These are phyloP conservation scores for Acorus gramineus DNA, from an alignment of 106 monocot genomes.

Conservation along the genomic window DNA sequence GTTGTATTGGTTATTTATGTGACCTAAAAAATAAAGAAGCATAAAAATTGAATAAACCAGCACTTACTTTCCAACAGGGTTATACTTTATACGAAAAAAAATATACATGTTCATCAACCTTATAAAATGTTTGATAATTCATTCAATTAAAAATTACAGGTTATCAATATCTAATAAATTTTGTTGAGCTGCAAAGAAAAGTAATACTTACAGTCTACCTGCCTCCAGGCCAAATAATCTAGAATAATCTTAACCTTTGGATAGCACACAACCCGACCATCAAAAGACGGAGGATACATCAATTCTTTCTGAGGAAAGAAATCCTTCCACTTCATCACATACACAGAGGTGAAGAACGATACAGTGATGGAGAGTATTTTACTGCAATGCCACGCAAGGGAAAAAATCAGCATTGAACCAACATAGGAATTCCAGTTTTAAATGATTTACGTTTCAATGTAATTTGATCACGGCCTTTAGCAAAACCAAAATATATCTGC, in stretches of 20 bases:
- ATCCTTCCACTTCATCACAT: constrained; percentile 84
- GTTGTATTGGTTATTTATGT: constrained; percentile 94
- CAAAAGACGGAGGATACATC: constrained; percentile 62
- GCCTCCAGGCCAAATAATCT: constrained; percentile 92
- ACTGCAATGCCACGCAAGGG: constrained; percentile 35
- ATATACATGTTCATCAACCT: too few relatives aligned
- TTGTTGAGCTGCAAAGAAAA: too few relatives aligned
- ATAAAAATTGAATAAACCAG: not conserved
- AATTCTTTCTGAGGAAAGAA: constrained; percentile 77
- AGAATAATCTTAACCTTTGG: constrained; percentile 54
- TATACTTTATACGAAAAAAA: not conserved
- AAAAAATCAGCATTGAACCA: constrained; percentile 3
- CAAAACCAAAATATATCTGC: too few relatives aligned
- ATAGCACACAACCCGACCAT: constrained; percentile 75
- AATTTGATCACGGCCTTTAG: too few relatives aligned
- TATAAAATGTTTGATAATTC: too few relatives aligned
- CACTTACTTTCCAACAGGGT: not conserved
- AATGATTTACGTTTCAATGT: not conserved
- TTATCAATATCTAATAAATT: too few relatives aligned
- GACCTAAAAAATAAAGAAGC: constrained; percentile 43
- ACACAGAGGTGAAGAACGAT: constrained; percentile 81
- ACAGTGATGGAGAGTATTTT: constrained; percentile 70
- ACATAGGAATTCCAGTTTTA: too few relatives aligned
- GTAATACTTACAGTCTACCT: constrained; percentile 76
- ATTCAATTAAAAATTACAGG: too few relatives aligned